Percentiles rank a stretch among this genome's conserved stretches.
Evolutionary conservation across 768 basidiomycete genomes (phyloP).

Genomic region (Lentinula edodes): DNA sequence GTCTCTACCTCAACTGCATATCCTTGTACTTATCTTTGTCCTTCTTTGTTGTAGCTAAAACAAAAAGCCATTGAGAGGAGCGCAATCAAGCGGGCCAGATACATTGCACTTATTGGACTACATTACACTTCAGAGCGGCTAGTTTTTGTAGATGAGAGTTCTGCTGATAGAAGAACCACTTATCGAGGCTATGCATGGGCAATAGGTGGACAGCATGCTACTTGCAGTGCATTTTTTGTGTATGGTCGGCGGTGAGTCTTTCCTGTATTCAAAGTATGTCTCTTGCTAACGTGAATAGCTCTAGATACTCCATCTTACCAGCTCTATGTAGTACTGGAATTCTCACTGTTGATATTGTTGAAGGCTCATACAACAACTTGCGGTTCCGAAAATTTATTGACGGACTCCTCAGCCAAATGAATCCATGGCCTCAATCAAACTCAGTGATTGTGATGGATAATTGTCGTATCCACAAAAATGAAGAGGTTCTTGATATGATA

Average conservation of each 20-base stretch:
- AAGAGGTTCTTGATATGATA: background rate
- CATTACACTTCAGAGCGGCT: background rate
- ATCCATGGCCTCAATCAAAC: slow-evolving; percentile 13
- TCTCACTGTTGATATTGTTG: slow-evolving; percentile 16
- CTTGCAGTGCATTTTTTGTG: background rate
- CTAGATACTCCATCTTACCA: slow-evolving; percentile 27
- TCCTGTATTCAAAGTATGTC: background rate
- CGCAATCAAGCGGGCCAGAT: slow-evolving; percentile 9
- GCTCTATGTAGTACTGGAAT: slow-evolving; percentile 21
- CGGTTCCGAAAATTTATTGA: slow-evolving; percentile 18
- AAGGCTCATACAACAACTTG: slow-evolving; percentile 13
- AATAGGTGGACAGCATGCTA: background rate
- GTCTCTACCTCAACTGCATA: background rate
- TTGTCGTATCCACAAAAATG: background rate
- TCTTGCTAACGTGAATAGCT: background rate
- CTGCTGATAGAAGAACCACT: background rate
- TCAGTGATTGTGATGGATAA: slow-evolving; percentile 19
- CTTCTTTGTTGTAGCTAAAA: slow-evolving; percentile 8
- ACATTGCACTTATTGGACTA: slow-evolving; percentile 4
- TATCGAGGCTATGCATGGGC: background rate
- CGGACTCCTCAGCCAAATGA: slow-evolving; percentile 13
- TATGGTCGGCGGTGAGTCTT: background rate
- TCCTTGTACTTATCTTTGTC: background rate
- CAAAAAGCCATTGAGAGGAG: slow-evolving; percentile 11
- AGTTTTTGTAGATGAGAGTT: background rate